A percentile compares a stretch with the other conserved stretches of the same genome.
Conservation (phyloP, 2,329 filamentous ascomycete genomes). For the Cladophialophora psammophila region DNA sequence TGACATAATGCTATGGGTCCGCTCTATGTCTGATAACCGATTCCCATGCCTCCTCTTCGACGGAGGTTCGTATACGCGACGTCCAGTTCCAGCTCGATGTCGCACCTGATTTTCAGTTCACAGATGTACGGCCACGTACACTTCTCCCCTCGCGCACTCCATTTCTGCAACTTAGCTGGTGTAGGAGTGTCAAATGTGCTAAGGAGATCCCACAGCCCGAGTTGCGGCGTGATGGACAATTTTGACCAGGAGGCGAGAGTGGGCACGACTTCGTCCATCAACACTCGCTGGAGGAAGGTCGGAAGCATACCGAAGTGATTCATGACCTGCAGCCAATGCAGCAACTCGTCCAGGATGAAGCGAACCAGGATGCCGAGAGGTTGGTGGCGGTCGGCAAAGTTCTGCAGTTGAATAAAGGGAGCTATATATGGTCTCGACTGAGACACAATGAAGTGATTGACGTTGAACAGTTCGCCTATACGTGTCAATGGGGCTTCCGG, state of each 20-base stretch:
- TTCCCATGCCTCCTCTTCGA: conserved; percentile 43
- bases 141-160: conserved; percentile 83
- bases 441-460: conserved; percentile 98
- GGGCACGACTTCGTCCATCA: conserved; percentile 79
- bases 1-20: conserved; percentile 14
- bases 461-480: conserved; percentile 93
- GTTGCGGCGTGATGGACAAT: conserved; percentile 88
- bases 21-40: conserved; percentile 17
- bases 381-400: conserved; percentile 68
- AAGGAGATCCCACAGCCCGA: conserved; percentile 75
- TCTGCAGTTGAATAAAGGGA: conserved; percentile 80
- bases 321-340: conserved; percentile 79
- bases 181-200: conserved; percentile 84
- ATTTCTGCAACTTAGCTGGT: conserved; percentile 77
- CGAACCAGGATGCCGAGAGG: conserved; percentile 74
- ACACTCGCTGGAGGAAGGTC: conserved; percentile 73
- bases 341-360: conserved; percentile 46
- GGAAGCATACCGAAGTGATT: conserved; percentile 79
- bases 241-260: conserved; percentile 93
- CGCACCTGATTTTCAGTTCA: conserved; percentile 80
- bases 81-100: conserved; percentile 87
- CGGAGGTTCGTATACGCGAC: conserved; percentile 81
- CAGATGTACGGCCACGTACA: conserved; percentile 91
- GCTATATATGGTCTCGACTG: conserved; percentile 95
- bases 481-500: conserved; percentile 91